Evolutionary conservation across 108 stramenopile genomes (phyloP), one percentile per base, ranked within the genome.

Genomic region (Cyclotella choctawhatcheeana): DNA sequence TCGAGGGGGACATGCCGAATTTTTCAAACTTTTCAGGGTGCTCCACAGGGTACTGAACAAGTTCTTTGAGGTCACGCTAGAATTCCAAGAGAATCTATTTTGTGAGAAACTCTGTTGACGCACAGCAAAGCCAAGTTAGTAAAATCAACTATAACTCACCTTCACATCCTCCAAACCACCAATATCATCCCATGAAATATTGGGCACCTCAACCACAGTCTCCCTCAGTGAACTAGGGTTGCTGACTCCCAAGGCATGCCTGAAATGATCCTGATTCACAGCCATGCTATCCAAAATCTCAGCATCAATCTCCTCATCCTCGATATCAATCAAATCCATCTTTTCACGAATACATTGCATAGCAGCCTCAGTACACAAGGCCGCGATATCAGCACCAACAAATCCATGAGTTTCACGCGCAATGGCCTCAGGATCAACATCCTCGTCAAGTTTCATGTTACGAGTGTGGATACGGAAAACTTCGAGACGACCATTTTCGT

Each of bases 261-360:
- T 89, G 86, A 99, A 99, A 86, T 99, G 99, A 65, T 99, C 99
- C 84, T 97, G 93, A 67, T 86, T 97, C 68, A 99, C 99, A 26
- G 98, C 98, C 97, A 99, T 98, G 59, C 90, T 89, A 73, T 97
- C 97, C 74, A 98, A 88, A 58, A 99, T 96, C 83, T 99, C 99
- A 26, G 98, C 99, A 87, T 99, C 99, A 79, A 99, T 99, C 73
- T 89, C 89, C 69, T 99, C 99, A 58, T 98, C 99, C 71, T 99
- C 99, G 68, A 99, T 99, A 81, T 99, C 99, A 77, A 99, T 99
- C 64, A 99, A 85, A 85, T 99, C 99, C 99, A 99, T 99, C 95
- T 99, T 99, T 82, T 99, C 99, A n/a, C 99, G 86, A 82, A 99
- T 99, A 80, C 99, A 99, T 84, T 99, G 99, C 99, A 98, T 99